A percentile compares a stretch with the other conserved stretches of the same genome.
These are phyloP conservation scores for Monilinia aucupariae DNA, from an alignment of 2,329 filamentous ascomycete genomes.

Conservation along the genomic window DNA sequence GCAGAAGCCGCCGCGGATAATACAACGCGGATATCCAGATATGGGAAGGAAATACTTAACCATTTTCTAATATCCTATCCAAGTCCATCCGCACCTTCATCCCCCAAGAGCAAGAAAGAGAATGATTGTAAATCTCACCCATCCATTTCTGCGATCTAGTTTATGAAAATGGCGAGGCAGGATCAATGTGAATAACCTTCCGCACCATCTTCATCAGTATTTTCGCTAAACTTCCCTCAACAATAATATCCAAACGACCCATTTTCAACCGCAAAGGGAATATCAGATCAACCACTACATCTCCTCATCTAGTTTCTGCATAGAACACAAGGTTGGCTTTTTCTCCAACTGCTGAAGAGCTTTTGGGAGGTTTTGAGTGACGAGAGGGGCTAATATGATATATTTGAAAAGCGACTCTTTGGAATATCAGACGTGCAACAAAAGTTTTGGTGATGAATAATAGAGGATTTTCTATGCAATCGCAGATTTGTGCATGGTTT, in stretches of 20 bases:
- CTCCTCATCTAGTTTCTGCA: background rate
- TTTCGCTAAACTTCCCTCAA: background rate
- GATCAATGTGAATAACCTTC: background rate
- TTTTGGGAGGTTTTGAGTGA: background rate
- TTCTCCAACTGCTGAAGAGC: accelerated
- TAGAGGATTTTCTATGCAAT: background rate
- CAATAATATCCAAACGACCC: background rate
- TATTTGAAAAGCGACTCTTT: background rate
- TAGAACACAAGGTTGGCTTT: background rate
- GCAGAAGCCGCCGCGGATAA: no score
- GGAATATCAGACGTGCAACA: background rate
- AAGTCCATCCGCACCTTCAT: no score
- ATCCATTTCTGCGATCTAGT: no score
- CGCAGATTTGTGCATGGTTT: background rate
- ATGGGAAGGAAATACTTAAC: no score
- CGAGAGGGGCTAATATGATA: background rate
- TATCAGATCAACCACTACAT: no score
- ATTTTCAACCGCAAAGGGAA: background rate
- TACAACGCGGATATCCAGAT: no score
- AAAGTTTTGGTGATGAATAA: background rate
- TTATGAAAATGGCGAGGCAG: no score
- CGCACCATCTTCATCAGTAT: background rate
- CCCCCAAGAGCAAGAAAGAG: no score
- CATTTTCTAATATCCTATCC: no score
- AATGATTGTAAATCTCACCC: no score